Percentiles rank a stretch among this genome's conserved stretches.
Evolutionary conservation across 2,329 filamentous ascomycete species (phyloP).

Genomic region (Aspergillus quadricinctus): DNA sequence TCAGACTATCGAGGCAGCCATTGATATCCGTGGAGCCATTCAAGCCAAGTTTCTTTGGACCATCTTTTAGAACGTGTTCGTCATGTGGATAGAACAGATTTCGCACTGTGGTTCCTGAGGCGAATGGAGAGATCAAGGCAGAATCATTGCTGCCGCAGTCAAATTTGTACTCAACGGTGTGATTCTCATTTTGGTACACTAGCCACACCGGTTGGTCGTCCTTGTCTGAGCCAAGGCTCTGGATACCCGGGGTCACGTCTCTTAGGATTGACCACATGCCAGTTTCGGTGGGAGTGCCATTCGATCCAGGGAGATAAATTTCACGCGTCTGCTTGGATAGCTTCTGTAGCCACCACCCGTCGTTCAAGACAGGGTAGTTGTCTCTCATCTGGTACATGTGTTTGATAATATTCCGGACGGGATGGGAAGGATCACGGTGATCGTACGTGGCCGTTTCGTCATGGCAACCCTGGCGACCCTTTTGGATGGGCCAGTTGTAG

Average conservation of each 20-base stretch:
- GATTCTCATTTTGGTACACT: slow-evolving; percentile 45
- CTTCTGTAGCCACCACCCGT: slow-evolving; percentile 53
- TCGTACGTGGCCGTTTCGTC: slow-evolving; percentile 56
- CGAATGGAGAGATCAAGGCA: slow-evolving; percentile 56
- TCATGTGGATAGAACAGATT: slow-evolving; percentile 62
- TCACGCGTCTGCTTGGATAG: slow-evolving; percentile 55
- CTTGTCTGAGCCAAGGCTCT: slow-evolving; percentile 44
- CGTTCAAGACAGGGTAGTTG: slow-evolving; percentile 55
- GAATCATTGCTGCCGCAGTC: slow-evolving; percentile 50
- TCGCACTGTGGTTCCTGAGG: slow-evolving; percentile 51
- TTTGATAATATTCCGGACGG: slow-evolving; percentile 58
- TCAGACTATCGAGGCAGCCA: slow-evolving; percentile 53
- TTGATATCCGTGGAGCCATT: slow-evolving; percentile 46
- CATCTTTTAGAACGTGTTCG: slow-evolving; percentile 48
- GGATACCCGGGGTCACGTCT: slow-evolving; percentile 46
- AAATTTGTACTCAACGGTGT: slow-evolving; percentile 51
- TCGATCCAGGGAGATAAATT: slow-evolving; percentile 50
- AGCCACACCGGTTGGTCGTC: slow-evolving; percentile 47
- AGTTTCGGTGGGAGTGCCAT: slow-evolving; percentile 51
- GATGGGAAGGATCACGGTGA: slow-evolving; percentile 59
- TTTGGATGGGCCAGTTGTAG: slow-evolving; percentile 54
- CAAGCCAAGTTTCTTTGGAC: slow-evolving; percentile 44
- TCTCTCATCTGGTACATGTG: slow-evolving; percentile 58
- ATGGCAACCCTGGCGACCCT: slow-evolving; percentile 51
- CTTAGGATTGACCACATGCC: slow-evolving; percentile 59